Conservation (phyloP, 495 filamentous ascomycete species). For the Bacidia gigantensis region DNA sequence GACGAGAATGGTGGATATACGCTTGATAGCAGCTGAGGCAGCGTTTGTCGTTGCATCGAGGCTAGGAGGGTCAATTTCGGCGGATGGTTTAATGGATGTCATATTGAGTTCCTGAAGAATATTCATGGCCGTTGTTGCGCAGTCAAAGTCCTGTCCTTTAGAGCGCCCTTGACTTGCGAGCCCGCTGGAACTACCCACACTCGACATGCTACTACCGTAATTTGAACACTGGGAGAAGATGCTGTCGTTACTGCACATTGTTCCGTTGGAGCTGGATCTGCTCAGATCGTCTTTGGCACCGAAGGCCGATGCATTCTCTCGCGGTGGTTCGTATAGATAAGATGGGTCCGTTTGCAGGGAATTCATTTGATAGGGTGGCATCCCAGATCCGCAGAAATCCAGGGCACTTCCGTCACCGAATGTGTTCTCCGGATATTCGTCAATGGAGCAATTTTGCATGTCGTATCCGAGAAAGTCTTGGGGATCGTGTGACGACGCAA, state of each 20-base stretch:
- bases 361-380: not conserved
- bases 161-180: not conserved
- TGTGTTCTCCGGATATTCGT: not conserved
- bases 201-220: not conserved
- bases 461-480: not conserved
- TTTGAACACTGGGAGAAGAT: not conserved
- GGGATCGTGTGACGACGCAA: not conserved
- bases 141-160: not conserved
- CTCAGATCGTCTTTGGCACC: not conserved
- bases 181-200: not conserved
- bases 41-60: not conserved
- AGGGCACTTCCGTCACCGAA: not conserved
- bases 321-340: not conserved
- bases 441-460: no score
- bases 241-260: not conserved
- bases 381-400: not conserved
- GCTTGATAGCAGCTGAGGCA: conserved; percentile 7
- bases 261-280: not conserved
- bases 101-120: not conserved
- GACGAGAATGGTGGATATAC: conserved; percentile 13
- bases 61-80: not conserved
- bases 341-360: not conserved
- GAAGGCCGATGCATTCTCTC: not conserved
- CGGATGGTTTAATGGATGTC: not conserved
- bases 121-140: not conserved